Evolutionary conservation across 2,329 filamentous ascomycete genomes (phyloP).

Genomic region (Drechslerella coelobrocha): DNA sequence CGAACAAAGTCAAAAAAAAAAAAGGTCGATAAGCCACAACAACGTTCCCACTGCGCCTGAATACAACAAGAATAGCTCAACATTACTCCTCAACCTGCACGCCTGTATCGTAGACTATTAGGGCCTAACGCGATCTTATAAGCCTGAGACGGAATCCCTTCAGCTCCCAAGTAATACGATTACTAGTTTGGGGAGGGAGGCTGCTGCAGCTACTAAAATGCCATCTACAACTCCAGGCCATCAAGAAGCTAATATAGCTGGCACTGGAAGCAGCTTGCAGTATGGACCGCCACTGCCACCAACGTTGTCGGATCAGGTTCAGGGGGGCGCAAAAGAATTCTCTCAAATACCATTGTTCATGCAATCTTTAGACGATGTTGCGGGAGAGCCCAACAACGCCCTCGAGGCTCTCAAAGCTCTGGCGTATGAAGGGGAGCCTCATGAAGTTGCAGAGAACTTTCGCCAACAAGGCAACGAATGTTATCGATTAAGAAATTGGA

Average conservation of each 20-base stretch:
- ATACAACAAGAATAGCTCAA: no score
- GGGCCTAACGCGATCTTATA: no score
- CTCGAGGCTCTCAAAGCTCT: conserved; percentile 87
- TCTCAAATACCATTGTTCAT: conserved; percentile 81
- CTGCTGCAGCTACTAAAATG: neutral
- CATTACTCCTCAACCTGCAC: no score
- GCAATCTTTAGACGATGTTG: conserved; percentile 87
- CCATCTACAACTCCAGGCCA: neutral
- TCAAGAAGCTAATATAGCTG: neutral
- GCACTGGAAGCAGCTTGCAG: neutral
- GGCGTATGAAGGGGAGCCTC: conserved; percentile 87
- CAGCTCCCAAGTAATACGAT: no score
- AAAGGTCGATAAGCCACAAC: neutral
- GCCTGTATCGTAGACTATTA: no score
- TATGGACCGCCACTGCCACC: conserved; percentile 22
- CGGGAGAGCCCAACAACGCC: conserved; percentile 61
- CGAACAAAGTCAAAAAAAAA: neutral
- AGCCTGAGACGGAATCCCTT: no score
- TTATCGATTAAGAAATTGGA: conserved; percentile 75
- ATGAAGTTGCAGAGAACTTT: conserved; percentile 82
- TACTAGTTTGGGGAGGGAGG: no score
- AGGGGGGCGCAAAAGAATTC: conserved; percentile 5
- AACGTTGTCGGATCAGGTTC: neutral
- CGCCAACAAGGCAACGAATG: conserved; percentile 85
- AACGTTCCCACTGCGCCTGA: no score